Base-by-base conservation (phyloP, 2,329 filamentous ascomycete genomes). In the Claviceps arundinis region DNA sequence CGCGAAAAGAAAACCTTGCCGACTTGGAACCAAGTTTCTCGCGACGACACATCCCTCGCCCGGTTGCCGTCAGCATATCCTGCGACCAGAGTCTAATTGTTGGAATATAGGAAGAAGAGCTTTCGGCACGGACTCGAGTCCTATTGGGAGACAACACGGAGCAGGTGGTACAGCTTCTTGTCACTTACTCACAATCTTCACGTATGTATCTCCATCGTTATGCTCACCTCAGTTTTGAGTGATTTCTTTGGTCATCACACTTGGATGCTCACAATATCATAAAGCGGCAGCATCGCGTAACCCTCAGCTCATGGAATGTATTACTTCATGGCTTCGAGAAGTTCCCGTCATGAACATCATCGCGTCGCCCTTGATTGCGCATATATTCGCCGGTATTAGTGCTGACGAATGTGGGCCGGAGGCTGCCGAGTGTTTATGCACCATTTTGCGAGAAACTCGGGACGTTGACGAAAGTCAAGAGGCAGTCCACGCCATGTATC, bases 251-350 rank as follows among this genome's bases (percentile, higher is more conserved):
- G 19, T 17, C 17, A 8, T 46, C 26, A 42, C 22, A 8, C 8
- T 24, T 44, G 38, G 37, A 52, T 45, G 14, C 48, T 50, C 2
- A 45, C 48, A 24, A 7, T 22, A 8, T 40, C 46, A 13, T 54
- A 7, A 61, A 89, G 89, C 78, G 49, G 73, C 81, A 47, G 89
- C 91, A 24, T 80, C 89, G 8, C 85, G 84, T 56, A 95, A 96
- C 63, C 90, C 91, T 2, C 86, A 90, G 62, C 77, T 98, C 47
- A 82, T 97, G 66, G 89, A 96, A 62, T 97, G 93, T 66, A 89
- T 97, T 60, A 94, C 89, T 37, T 96, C 93, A 3, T 98, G 93
- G 93, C 78, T 97, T 59, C 82, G 89, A 60, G 93, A 98, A 70
- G 88, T 98, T 6, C 88, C 91, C 0, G 80, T 95, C 47, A 77